phyloP scores from a whole-genome alignment of 2,329 filamentous ascomycete species.

The Tolypocladium cylindrosporum region DNA sequence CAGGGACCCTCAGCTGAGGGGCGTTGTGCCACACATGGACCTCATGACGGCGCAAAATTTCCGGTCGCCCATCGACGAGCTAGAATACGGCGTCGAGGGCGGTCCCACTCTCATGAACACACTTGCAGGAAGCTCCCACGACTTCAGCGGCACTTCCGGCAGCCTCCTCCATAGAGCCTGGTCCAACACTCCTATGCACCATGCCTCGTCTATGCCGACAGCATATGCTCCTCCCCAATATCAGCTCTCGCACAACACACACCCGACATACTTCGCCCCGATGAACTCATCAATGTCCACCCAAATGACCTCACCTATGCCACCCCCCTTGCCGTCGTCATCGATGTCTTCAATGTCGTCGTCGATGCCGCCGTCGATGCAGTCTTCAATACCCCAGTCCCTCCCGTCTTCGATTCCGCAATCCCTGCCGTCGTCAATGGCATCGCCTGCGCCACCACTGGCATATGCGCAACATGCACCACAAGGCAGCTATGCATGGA shows the following conservation, averaged over 20 bases:
- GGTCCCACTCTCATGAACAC: slow-evolving; percentile 3
- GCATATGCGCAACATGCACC: slow-evolving; percentile 6
- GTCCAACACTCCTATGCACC: slow-evolving; percentile 12
- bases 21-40: slow-evolving; percentile 44
- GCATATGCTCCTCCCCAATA: slow-evolving; percentile 6
- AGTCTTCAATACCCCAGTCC: slow-evolving; percentile 3
- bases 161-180: slow-evolving; percentile 15
- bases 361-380: slow-evolving; percentile 4
- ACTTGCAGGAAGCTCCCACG: slow-evolving; percentile 5
- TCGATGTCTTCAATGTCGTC: neutral
- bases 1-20: slow-evolving; percentile 26
- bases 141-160: slow-evolving; percentile 4
- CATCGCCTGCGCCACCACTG: slow-evolving; percentile 5
- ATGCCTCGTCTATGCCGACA: neutral
- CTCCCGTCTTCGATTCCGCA: neutral
- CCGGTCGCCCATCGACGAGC: slow-evolving; percentile 53
- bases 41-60: slow-evolving; percentile 56
- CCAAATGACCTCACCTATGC: neutral
- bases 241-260: slow-evolving; percentile 2
- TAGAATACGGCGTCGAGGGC: slow-evolving; percentile 25
- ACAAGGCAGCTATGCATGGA: slow-evolving; percentile 1
- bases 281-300: slow-evolving; percentile 2
- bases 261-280: neutral
- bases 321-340: neutral
- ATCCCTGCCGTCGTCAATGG: slow-evolving; percentile 4